Conservation (phyloP, 164 flowering plant genomes). For the Brasenia schreberi region DNA sequence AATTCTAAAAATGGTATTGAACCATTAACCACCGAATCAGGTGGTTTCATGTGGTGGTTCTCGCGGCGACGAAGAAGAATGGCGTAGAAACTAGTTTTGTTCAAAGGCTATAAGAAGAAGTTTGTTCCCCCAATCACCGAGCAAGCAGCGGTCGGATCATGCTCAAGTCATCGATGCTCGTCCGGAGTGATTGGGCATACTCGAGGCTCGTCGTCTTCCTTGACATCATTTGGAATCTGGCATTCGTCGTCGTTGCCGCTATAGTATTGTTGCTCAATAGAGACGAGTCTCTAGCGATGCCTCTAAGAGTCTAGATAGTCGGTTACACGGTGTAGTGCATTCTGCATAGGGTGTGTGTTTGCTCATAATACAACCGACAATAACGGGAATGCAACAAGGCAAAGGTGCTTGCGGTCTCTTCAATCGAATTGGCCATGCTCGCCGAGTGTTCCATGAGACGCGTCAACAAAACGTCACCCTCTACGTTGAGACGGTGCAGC, state of each 20-base stretch:
- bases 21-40: too few relatives aligned
- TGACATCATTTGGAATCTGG: constrained; percentile 40
- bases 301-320: constrained; percentile 37
- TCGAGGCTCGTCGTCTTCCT: constrained; percentile 44
- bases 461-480: constrained; percentile 22
- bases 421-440: too few relatives aligned
- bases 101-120: too few relatives aligned
- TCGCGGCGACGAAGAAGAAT: too few relatives aligned
- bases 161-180: constrained; percentile 45
- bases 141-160: constrained; percentile 38
- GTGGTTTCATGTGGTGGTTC: too few relatives aligned
- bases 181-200: constrained; percentile 49
- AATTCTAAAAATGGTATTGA: too few relatives aligned
- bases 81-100: too few relatives aligned
- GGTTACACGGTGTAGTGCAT: constrained; percentile 40
- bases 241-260: constrained; percentile 25
- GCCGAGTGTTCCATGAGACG: constrained; percentile 37
- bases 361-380: constrained; percentile 29
- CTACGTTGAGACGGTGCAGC: constrained; percentile 22
- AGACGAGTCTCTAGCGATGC: constrained; percentile 26
- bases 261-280: constrained; percentile 23
- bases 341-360: constrained; percentile 36
- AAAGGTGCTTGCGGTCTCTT: constrained; percentile 2
- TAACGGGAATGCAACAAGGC: constrained; percentile 1
- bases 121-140: too few relatives aligned